A percentile compares a stretch with the other conserved stretches of the same genome.
Evolutionary conservation across 2,329 filamentous ascomycete genomes (phyloP).

Genomic region (Diaporthe batatas): DNA sequence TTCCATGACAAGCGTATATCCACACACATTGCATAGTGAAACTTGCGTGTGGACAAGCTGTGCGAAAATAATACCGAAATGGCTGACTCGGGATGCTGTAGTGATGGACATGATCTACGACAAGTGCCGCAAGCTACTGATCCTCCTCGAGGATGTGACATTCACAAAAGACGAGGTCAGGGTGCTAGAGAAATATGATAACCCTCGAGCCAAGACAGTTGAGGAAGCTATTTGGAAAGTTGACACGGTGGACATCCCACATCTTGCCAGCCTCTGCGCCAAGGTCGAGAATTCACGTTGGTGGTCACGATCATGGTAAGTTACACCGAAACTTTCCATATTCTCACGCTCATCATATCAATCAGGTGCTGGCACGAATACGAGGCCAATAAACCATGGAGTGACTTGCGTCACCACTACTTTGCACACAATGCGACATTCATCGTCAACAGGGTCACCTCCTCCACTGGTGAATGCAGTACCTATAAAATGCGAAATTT

Average conservation of each 20-base stretch:
- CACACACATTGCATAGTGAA: background rate
- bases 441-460: conserved; percentile 3
- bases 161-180: background rate
- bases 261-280: conserved; percentile 4
- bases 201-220: background rate
- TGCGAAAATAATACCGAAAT: background rate
- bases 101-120: conserved; percentile 10
- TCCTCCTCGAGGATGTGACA: background rate
- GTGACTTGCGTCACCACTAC: conserved; percentile 1
- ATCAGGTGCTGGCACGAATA: conserved; percentile 6
- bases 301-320: conserved; percentile 2
- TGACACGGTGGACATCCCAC: background rate
- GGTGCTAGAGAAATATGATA: conserved; percentile 1
- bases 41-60: background rate
- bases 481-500: conserved; percentile 1
- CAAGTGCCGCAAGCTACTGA: conserved; percentile 2
- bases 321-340: background rate
- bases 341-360: background rate
- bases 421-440: conserved; percentile 10
- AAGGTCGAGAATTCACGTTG: conserved; percentile 8
- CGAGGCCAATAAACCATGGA: background rate
- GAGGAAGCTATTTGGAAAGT: background rate
- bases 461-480: background rate
- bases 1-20: background rate
- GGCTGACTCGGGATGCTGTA: background rate